Percentiles rank a stretch among this genome's conserved stretches.
Evolutionary conservation across 306 rosid genomes (phyloP).

Genomic region (Dalbergia cochinchinensis): DNA sequence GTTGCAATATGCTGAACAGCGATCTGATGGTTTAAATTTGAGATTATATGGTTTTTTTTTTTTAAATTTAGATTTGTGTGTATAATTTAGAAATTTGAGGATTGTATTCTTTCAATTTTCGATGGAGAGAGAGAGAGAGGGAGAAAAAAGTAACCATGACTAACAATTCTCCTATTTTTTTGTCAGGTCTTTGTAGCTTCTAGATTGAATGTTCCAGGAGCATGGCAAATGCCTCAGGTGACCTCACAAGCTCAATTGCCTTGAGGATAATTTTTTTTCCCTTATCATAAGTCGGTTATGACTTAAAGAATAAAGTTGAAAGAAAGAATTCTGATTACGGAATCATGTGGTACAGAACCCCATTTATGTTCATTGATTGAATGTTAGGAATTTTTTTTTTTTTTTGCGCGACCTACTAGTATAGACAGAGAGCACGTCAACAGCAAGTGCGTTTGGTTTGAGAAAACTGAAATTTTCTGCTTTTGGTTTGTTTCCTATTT

Average conservation of each 20-base stretch:
- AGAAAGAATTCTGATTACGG: neutral
- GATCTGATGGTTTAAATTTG: slow-evolving; percentile 20
- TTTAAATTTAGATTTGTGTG: neutral
- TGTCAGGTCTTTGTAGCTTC: slow-evolving; percentile 91
- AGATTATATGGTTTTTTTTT: slow-evolving; percentile 16
- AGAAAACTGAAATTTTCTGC: no score
- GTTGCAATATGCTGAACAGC: neutral
- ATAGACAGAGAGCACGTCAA: neutral
- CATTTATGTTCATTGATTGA: slow-evolving; percentile 2
- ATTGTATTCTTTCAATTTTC: neutral
- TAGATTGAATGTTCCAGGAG: slow-evolving; percentile 97
- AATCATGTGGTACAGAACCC: neutral
- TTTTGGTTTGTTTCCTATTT: no score
- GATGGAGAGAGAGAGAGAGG: neutral
- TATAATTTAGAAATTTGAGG: slow-evolving; percentile 4
- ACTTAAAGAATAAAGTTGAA: neutral
- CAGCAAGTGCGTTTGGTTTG: no score
- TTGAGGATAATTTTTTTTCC: neutral
- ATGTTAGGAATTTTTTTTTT: neutral
- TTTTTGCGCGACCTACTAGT: neutral
- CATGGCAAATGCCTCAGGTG: slow-evolving; percentile 99
- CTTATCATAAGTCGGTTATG: neutral
- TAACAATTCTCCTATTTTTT: slow-evolving; percentile 14
- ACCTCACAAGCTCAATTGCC: slow-evolving; percentile 39
- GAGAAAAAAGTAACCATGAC: slow-evolving; percentile 1